Conservation (phyloP, 2,329 filamentous ascomycete species). For the Tolypocladium endophyticum region DNA sequence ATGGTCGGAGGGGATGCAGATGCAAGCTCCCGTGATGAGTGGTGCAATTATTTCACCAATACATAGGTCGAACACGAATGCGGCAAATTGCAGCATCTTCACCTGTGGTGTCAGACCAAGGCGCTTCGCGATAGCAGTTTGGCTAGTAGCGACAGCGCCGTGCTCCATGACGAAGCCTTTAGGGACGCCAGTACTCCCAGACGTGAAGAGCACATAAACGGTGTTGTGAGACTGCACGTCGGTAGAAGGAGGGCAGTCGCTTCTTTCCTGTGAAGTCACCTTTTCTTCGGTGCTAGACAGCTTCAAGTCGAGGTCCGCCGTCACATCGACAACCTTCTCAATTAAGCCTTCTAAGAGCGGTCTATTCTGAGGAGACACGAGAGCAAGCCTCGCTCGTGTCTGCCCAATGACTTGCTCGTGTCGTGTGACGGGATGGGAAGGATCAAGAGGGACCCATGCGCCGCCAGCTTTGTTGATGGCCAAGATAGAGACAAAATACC, state of each 20-base stretch:
- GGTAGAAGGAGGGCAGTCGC: background rate
- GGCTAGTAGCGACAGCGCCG: conserved; percentile 1
- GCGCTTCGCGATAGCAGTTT: background rate
- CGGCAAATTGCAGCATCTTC: conserved; percentile 5
- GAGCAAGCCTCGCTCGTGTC: background rate
- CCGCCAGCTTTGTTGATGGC: conserved; percentile 24
- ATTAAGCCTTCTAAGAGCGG: background rate
- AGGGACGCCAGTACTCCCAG: conserved; percentile 7
- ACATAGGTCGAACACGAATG: conserved; percentile 6
- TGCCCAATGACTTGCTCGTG: conserved; percentile 6
- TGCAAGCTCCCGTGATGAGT: conserved; percentile 2
- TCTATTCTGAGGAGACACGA: background rate
- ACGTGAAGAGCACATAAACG: conserved; percentile 9
- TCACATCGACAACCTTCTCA: background rate
- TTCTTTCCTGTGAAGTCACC: background rate
- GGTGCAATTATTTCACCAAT: conserved; percentile 3
- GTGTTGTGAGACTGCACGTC: background rate
- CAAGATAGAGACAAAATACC: conserved; percentile 20
- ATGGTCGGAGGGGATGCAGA: conserved; percentile 6
- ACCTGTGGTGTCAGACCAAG: background rate
- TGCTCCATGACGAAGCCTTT: conserved; percentile 10
- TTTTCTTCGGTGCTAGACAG: background rate
- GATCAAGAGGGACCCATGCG: conserved; percentile 21
- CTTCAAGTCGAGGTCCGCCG: background rate
- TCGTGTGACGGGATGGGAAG: conserved; percentile 21